Evolutionary conservation across 805 yeast genomes (phyloP).

Genomic region (Saccharomycopsis sp.): DNA sequence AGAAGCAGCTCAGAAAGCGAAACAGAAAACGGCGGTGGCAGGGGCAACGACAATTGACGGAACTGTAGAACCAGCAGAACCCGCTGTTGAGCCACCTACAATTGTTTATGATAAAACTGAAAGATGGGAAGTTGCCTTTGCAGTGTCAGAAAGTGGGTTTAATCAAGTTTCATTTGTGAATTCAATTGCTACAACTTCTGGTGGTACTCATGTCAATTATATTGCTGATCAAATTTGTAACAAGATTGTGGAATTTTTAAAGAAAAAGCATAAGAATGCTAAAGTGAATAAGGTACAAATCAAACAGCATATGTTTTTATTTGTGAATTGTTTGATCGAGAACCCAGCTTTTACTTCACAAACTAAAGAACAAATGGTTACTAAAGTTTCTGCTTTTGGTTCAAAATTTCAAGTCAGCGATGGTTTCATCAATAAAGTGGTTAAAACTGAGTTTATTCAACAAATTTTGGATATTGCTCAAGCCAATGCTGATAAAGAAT

Average conservation of each 20-base stretch:
- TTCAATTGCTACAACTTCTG: conserved; percentile 94
- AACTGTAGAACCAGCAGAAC: conserved; percentile 29
- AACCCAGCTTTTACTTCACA: conserved; percentile 98
- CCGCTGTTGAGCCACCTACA: conserved; percentile 39
- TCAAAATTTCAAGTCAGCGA: conserved; percentile 77
- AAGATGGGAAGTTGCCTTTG: conserved; percentile 95
- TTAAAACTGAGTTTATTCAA: conserved; percentile 64
- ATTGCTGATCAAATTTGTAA: conserved; percentile 77
- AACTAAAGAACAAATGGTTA: conserved; percentile 92
- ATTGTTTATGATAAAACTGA: conserved; percentile 78
- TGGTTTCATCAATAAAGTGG: conserved; percentile 61
- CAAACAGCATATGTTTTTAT: conserved; percentile 81
- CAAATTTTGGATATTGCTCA: conserved; percentile 78
- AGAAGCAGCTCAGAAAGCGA: conserved; percentile 56
- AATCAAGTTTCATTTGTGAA: conserved; percentile 96
- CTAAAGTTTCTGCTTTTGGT: conserved; percentile 84
- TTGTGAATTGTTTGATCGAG: conserved; percentile 86
- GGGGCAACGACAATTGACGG: neutral
- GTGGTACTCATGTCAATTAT: conserved; percentile 92
- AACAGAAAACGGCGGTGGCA: conserved; percentile 21
- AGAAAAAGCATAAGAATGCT: conserved; percentile 57
- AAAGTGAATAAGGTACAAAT: conserved; percentile 84
- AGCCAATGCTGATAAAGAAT: conserved; percentile 79
- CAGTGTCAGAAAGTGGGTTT: conserved; percentile 82
- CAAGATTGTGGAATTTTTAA: conserved; percentile 66